Conservation (phyloP, 116 monocot species). For the Iris pallida region DNA sequence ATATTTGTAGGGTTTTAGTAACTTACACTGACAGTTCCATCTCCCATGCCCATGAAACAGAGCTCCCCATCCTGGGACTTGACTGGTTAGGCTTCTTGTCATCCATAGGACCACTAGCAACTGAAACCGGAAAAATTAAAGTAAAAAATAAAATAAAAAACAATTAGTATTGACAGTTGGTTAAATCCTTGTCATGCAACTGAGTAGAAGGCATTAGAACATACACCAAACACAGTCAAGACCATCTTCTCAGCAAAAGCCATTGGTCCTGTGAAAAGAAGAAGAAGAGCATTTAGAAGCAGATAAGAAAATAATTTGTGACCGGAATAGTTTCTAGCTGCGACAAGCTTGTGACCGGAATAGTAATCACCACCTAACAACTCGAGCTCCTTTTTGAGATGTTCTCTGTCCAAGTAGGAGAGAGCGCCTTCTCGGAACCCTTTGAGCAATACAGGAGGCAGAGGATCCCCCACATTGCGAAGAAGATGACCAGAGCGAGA, state of each 20-base stretch:
- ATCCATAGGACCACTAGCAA: constrained; percentile 77
- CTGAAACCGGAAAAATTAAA: constrained; percentile 32
- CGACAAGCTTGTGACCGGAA: too few species aligned
- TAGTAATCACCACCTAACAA: too few species aligned
- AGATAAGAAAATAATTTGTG: too few species aligned
- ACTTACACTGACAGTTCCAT: constrained; percentile 93
- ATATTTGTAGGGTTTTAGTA: too few species aligned
- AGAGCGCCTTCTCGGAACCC: constrained; percentile 39
- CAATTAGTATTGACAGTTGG: background rate
- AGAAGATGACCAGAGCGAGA: constrained; percentile 60
- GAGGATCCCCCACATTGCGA: constrained; percentile 63
- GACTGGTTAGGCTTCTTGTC: constrained; percentile 78
- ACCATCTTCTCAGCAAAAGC: constrained; percentile 94
- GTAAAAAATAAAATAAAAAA: background rate
- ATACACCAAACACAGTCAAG: constrained; percentile 70
- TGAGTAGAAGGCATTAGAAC: background rate
- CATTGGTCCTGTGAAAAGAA: constrained; percentile 73
- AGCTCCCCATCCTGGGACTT: constrained; percentile 80
- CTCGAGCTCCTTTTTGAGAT: constrained; percentile 68
- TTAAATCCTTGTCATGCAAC: background rate
- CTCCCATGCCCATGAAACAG: constrained; percentile 65
- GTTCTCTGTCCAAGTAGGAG: constrained; percentile 60
- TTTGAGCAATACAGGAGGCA: constrained; percentile 64
- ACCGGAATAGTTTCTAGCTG: too few species aligned
- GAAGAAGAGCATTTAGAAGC: too few species aligned